Percentiles rank a stretch among this genome's conserved stretches.
Evolutionary conservation across 306 rosid genomes (phyloP).

Genomic region (Pterocarpus macrocarpus): DNA sequence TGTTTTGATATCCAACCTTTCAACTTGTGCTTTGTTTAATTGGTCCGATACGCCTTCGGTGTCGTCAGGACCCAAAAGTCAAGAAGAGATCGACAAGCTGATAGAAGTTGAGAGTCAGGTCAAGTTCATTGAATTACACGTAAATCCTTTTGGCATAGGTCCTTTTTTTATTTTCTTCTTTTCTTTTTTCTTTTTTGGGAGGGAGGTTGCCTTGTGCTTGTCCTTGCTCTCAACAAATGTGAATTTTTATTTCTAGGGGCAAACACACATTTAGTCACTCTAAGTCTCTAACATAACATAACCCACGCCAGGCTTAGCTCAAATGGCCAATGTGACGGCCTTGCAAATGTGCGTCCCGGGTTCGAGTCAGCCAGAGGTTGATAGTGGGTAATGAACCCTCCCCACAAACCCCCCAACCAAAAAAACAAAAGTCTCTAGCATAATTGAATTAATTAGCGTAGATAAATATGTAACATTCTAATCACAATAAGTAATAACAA

Average conservation of each 20-base stretch:
- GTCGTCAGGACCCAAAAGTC: conserved; percentile 46
- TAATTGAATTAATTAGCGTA: no score
- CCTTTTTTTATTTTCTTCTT: no score
- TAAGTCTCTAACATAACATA: no score
- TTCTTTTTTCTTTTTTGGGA: no score
- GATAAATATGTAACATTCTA: neutral
- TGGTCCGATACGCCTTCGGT: conserved; percentile 28
- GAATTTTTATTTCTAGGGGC: neutral
- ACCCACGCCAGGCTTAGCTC: no score
- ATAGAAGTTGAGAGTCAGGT: conserved; percentile 23
- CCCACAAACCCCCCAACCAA: no score
- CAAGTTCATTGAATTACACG: conserved; percentile 52
- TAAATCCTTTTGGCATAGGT: conserved; percentile 2
- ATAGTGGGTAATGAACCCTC: no score
- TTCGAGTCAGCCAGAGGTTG: no score
- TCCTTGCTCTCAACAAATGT: neutral
- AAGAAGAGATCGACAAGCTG: conserved; percentile 26
- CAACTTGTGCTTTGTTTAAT: conserved; percentile 35
- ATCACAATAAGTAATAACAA: neutral
- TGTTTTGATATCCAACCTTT: conserved; percentile 29
- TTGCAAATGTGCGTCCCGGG: no score
- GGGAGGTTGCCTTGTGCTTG: neutral
- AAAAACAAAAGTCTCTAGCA: neutral
- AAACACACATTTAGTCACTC: neutral
- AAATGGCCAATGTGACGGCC: no score